These are phyloP conservation scores for Pestalotiopsis sp. DNA, from an alignment of 2,329 filamentous ascomycete species.

Conservation along the genomic window DNA sequence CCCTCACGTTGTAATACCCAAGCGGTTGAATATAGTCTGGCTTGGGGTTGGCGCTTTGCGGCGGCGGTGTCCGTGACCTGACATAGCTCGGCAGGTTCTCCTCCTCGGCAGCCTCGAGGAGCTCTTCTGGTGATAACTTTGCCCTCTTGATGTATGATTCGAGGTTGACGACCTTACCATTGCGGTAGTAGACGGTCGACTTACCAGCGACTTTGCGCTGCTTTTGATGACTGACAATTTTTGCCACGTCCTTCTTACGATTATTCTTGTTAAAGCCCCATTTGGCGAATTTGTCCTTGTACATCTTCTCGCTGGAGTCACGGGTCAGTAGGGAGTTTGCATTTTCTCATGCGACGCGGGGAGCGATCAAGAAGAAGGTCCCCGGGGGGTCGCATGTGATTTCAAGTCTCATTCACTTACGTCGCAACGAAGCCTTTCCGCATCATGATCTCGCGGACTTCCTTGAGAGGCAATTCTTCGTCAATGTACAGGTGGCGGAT, in stretches of 20 bases:
- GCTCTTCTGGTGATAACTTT: constrained; percentile 4
- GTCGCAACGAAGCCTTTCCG: constrained; percentile 24
- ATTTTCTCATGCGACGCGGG: neutral
- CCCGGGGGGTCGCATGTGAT: neutral
- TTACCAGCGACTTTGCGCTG: constrained; percentile 26
- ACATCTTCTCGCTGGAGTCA: constrained; percentile 23
- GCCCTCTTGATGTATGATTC: constrained; percentile 22
- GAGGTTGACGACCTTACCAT: constrained; percentile 26
- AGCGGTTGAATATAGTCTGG: neutral
- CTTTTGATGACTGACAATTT: constrained; percentile 24
- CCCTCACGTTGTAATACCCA: neutral
- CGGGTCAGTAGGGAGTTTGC: neutral
- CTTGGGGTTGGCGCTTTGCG: neutral
- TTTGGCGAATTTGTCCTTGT: constrained; percentile 26
- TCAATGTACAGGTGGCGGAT: constrained; percentile 26
- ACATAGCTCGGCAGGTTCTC: neutral
- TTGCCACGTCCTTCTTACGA: constrained; percentile 24
- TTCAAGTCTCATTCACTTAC: constrained; percentile 18
- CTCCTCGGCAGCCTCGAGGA: neutral
- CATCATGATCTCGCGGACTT: constrained; percentile 23
- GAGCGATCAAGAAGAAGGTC: neutral
- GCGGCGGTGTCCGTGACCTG: constrained; percentile 5
- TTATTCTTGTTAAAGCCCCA: constrained; percentile 30
- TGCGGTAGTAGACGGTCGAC: constrained; percentile 23
- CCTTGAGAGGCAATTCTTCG: constrained; percentile 22